These are phyloP conservation scores for Astragalus membranaceus DNA, from an alignment of 306 rosid species.

Conservation along the genomic window DNA sequence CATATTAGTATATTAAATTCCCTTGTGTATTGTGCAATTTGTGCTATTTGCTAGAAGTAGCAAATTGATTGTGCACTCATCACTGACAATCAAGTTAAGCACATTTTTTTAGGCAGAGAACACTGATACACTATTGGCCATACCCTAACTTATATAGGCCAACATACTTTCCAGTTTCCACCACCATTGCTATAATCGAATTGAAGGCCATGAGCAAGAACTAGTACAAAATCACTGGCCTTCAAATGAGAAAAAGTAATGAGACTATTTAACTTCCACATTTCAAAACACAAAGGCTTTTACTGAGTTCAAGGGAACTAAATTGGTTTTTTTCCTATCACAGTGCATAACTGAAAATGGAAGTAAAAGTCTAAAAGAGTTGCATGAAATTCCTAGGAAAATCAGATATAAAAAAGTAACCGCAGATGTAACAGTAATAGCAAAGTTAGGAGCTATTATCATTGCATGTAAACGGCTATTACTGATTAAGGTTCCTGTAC, in stretches of 20 bases:
- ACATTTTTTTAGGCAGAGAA: too few species aligned
- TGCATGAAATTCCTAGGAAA: background rate
- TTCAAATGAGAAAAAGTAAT: background rate
- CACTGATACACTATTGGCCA: too few species aligned
- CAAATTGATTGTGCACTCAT: background rate
- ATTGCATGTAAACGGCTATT: constrained; percentile 13
- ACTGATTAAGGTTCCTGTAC: constrained; percentile 28
- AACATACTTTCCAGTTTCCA: background rate
- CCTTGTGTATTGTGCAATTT: too few species aligned
- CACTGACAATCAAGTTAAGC: background rate
- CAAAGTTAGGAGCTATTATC: constrained; percentile 3
- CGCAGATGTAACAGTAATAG: background rate
- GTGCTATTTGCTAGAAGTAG: background rate
- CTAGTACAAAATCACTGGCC: background rate
- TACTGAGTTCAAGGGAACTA: too few species aligned
- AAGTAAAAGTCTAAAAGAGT: too few species aligned
- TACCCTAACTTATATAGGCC: background rate
- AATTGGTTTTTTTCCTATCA: background rate
- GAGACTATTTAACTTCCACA: background rate
- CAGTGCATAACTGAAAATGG: background rate
- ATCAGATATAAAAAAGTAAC: background rate
- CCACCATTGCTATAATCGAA: background rate
- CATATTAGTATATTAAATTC: too few species aligned
- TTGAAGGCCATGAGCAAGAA: background rate
- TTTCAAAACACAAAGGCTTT: too few species aligned